Evolutionary conservation across 306 rosid species (phyloP).

Genomic region (Cucurbita ficifolia): DNA sequence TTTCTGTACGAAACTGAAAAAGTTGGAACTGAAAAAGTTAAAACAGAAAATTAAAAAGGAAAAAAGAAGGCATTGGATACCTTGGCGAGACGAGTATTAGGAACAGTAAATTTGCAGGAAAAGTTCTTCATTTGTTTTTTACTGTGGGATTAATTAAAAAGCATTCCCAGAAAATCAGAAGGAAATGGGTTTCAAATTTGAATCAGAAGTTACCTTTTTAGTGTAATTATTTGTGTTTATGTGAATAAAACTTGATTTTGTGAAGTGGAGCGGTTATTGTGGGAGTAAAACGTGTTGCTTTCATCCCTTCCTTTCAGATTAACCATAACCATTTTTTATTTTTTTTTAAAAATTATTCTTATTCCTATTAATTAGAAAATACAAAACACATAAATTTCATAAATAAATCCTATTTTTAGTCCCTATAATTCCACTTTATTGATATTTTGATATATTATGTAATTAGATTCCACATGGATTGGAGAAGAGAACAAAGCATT

Average conservation of each 20-base stretch:
- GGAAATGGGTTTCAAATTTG: neutral
- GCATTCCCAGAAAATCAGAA: neutral
- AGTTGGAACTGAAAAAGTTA: neutral
- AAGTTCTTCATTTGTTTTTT: neutral
- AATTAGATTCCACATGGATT: too few relatives aligned
- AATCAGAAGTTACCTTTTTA: neutral
- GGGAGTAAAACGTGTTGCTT: conserved; percentile 6
- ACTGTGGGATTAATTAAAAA: neutral
- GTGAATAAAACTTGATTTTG: conserved; percentile 9
- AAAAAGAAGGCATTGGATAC: neutral
- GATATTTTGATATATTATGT: too few relatives aligned
- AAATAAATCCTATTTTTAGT: neutral
- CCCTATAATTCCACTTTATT: neutral
- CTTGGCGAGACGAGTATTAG: neutral
- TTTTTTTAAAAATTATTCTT: too few relatives aligned
- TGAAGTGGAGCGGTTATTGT: conserved; percentile 17
- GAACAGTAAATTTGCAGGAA: neutral
- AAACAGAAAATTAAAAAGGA: neutral
- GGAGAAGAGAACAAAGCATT: too few relatives aligned
- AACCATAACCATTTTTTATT: neutral
- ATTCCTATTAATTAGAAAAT: too few relatives aligned
- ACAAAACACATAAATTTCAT: neutral
- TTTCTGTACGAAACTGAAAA: conserved; percentile 5
- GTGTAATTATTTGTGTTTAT: neutral
- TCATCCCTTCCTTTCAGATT: neutral